Base-by-base conservation (phyloP, 116 monocot species). In the Dioscorea cayenensis region DNA sequence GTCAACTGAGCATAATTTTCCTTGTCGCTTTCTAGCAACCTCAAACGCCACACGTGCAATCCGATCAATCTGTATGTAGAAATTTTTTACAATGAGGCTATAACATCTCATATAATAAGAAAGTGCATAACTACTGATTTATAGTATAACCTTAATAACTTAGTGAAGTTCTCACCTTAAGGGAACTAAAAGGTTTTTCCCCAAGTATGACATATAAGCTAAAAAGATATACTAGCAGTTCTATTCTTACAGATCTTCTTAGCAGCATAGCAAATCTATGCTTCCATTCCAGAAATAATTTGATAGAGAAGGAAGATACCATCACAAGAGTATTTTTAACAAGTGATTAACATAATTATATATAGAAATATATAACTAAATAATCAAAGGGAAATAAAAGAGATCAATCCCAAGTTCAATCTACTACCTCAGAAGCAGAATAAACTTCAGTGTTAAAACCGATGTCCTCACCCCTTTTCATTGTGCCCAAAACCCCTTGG, bases 391-490 rank as follows among this genome's bases (percentile, higher is more conserved):
- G 43, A 43, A 43, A 7, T 12, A 43, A 43, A 12, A 6, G 1
- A 43, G 43, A 43, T 43, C 43, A 6, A 43, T 7, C 43, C 43
- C 12, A 43, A 12, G 8, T 43, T 7, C 43, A 43, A 43, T 32
- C 32, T 32, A 4, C 25, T 83, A 94, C 93, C 93, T 95, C 92
- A 66, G 85, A 80, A 66, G 76, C 67, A 49, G 95, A 81, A 77
- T 95, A 95, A 2, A 95, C 71, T 79, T 95, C 95, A 49, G 95
- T 95, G 61, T 95, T 95, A 43, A 90, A 95, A 58, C 92, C 95
- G 78, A 82, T 77, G 0, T 90, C 85, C 74, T 90, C 95, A 35
- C 92, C 92, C 51, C 75, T 84, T 21, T 21, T 90, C 82, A 78
- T 92, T 92, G 61, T 86, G 83, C 66, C 84, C 82, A 82, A 95